phyloP scores from a whole-genome alignment of 2,329 filamentous ascomycete species.

The Cordyceps cateniannulata region DNA sequence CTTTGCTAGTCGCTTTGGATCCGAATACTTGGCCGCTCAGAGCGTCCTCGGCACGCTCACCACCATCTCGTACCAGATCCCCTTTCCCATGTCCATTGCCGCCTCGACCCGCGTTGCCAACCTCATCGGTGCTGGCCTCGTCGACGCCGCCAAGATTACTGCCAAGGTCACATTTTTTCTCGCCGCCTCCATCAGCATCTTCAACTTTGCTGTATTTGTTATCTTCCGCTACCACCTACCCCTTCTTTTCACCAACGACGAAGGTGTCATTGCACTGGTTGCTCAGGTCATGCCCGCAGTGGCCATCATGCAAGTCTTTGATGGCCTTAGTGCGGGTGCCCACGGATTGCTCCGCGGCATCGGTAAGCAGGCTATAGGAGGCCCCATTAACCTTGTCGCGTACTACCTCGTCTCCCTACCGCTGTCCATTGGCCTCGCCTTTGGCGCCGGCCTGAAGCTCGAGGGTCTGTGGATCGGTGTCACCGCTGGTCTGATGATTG shows the following conservation, averaged over 20 bases:
- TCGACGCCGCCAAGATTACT: constrained; percentile 71
- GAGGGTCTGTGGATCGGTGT: constrained; percentile 77
- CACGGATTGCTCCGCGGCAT: constrained; percentile 83
- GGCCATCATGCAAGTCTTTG: constrained; percentile 85
- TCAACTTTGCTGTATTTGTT: constrained; percentile 69
- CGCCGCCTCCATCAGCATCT: constrained; percentile 64
- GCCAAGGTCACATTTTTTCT: constrained; percentile 64
- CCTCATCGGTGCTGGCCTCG: constrained; percentile 78
- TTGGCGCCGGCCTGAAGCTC: constrained; percentile 70
- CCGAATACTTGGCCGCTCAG: constrained; percentile 78
- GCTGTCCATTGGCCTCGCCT: constrained; percentile 70
- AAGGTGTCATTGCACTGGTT: constrained; percentile 62
- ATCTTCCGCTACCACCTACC: constrained; percentile 68
- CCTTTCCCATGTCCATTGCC: constrained; percentile 86
- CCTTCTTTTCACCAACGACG: constrained; percentile 68
- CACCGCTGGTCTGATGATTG: constrained; percentile 61
- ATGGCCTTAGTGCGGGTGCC: constrained; percentile 70
- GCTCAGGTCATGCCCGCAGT: constrained; percentile 69
- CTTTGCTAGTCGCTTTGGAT: constrained; percentile 71
- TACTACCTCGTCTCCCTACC: constrained; percentile 87
- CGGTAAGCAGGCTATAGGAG: constrained; percentile 82
- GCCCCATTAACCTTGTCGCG: constrained; percentile 77
- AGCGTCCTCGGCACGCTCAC: constrained; percentile 75
- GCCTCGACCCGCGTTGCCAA: constrained; percentile 86
- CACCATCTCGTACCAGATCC: constrained; percentile 80